Conservation (phyloP, 2,329 filamentous ascomycete species). For the Rhexocercosporidium sp. region DNA sequence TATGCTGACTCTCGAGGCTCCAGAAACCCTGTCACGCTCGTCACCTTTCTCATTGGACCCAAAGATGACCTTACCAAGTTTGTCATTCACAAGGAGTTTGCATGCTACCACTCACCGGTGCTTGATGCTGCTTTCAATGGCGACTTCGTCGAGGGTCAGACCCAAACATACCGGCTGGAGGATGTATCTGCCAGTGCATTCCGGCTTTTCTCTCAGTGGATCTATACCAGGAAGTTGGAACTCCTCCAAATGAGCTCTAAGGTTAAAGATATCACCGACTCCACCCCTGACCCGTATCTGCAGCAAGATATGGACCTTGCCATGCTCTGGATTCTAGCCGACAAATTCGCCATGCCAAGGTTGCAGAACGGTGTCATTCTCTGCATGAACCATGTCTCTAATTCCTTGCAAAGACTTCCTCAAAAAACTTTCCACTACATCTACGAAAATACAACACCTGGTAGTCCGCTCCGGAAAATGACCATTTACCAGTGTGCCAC, state of each 20-base stretch:
- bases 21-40: background rate
- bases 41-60: constrained; percentile 19
- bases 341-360: too few species aligned
- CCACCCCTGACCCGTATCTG: too few species aligned
- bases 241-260: background rate
- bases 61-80: background rate
- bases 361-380: too few species aligned
- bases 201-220: background rate
- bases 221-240: background rate
- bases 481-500: too few species aligned
- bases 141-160: constrained; percentile 20
- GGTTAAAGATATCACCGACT: too few species aligned
- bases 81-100: constrained; percentile 17
- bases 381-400: too few species aligned
- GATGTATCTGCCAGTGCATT: background rate
- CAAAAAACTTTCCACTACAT: too few species aligned
- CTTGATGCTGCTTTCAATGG: constrained; percentile 20
- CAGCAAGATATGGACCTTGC: too few species aligned
- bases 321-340: too few species aligned
- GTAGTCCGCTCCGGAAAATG: too few species aligned
- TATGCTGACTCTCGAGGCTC: background rate
- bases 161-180: constrained; percentile 18
- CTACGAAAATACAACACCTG: too few species aligned
- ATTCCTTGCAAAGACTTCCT: too few species aligned
- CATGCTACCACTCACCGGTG: constrained; percentile 19